Percentiles rank a stretch among this genome's conserved stretches.
Conservation (phyloP, 805 yeast species). For the Lipomyces orientalis region DNA sequence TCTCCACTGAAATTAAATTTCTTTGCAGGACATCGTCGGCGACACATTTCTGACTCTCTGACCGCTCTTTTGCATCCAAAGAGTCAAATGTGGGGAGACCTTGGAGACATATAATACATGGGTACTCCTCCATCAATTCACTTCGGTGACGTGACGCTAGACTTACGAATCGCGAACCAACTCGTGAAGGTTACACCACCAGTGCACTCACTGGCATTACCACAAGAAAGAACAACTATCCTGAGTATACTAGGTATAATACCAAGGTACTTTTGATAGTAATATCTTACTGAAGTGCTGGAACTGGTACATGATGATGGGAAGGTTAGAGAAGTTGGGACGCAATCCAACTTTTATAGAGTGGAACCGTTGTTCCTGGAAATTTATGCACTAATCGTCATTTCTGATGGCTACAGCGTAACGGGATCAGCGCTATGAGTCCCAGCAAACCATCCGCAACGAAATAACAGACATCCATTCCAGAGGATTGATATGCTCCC, state of each 20-base stretch:
- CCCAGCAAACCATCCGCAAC: background rate
- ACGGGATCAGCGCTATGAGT: background rate
- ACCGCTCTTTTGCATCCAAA: constrained; percentile 13
- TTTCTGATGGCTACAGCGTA: background rate
- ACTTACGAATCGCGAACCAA: background rate
- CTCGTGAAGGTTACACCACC: background rate
- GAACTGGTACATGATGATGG: background rate
- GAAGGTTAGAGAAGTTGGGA: background rate
- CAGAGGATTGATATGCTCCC: no score
- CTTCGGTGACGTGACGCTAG: background rate
- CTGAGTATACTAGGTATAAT: background rate
- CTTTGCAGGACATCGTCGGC: background rate
- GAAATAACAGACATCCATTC: no score
- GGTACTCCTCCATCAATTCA: constrained; percentile 19
- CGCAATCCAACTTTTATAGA: background rate
- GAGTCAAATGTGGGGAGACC: constrained; percentile 39
- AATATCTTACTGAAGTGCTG: background rate
- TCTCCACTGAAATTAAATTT: background rate
- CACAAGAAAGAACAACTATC: background rate
- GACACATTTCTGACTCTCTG: background rate
- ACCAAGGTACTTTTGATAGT: background rate
- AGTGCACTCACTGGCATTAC: background rate
- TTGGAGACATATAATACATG: constrained; percentile 69
- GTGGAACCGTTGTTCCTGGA: background rate
- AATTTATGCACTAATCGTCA: background rate